Conservation (phyloP, 2,329 filamentous ascomycete genomes). For the Xylaria sp. region DNA sequence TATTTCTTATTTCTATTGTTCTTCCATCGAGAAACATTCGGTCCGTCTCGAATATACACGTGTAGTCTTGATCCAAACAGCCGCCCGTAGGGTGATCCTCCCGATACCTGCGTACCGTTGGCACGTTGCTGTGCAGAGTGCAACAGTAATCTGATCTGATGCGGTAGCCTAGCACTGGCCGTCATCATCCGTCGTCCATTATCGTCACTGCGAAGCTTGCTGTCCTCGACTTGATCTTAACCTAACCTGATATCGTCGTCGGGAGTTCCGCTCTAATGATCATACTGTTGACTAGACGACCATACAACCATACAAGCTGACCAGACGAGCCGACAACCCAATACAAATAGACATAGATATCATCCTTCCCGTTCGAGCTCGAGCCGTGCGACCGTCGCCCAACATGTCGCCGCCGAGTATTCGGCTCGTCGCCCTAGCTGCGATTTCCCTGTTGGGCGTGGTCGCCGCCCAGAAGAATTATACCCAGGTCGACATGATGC, state of each 20-base stretch:
- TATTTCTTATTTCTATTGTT: neutral
- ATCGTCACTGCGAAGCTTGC: conserved; percentile 16
- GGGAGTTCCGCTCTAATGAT: conserved; percentile 7
- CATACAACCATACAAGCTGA: neutral
- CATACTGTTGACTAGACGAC: neutral
- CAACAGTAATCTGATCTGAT: conserved; percentile 24
- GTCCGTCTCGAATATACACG: neutral
- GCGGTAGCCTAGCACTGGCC: conserved; percentile 31
- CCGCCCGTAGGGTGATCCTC: neutral
- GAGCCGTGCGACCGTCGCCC: conserved; percentile 16
- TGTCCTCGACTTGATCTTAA: conserved; percentile 3
- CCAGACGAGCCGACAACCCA: neutral
- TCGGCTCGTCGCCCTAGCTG: conserved; percentile 43
- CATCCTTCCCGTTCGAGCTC: neutral
- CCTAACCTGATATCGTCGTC: neutral
- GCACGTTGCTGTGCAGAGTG: neutral
- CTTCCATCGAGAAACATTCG: neutral
- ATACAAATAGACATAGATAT: neutral
- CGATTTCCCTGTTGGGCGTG: conserved; percentile 44
- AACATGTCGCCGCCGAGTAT: conserved; percentile 45
- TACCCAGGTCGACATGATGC: conserved; percentile 69
- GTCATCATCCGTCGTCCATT: conserved; percentile 9
- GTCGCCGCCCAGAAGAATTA: conserved; percentile 62
- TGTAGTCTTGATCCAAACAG: neutral
- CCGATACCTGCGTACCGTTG: neutral